phyloP scores from a whole-genome alignment of 1,284 basidiomycete species.

The Trametes versicolor region DNA sequence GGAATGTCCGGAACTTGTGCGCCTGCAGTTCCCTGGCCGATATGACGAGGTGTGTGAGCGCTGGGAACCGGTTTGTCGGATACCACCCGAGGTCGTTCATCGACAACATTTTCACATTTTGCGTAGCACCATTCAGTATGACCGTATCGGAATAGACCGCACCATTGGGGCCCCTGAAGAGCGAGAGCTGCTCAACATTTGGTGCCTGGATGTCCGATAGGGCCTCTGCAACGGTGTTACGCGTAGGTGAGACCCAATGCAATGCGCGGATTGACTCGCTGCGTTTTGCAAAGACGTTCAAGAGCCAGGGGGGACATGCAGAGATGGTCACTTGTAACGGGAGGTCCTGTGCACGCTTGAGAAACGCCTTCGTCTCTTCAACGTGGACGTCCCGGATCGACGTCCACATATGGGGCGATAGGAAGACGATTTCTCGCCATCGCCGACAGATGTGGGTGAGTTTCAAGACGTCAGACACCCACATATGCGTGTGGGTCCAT shows the following conservation, averaged over 20 bases:
- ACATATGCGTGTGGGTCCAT: background rate
- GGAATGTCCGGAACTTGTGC: background rate
- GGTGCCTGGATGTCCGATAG: constrained; percentile 4
- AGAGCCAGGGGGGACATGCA: background rate
- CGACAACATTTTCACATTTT: background rate
- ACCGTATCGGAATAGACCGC: too few relatives aligned
- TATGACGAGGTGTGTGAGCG: constrained; percentile 1
- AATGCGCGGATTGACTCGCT: background rate
- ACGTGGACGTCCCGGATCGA: background rate
- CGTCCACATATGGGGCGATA: background rate
- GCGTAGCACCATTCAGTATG: background rate
- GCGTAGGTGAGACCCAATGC: background rate
- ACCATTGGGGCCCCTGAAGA: background rate
- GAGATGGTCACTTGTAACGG: background rate
- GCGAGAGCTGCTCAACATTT: background rate
- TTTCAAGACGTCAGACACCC: background rate
- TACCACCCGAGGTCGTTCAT: background rate
- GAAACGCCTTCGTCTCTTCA: background rate
- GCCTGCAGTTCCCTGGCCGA: background rate
- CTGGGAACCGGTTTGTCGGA: constrained; percentile 1
- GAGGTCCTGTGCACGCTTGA: background rate
- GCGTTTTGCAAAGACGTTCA: background rate
- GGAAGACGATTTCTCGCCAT: background rate
- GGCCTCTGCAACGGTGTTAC: background rate
- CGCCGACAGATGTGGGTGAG: background rate